Evolutionary conservation across 495 filamentous ascomycete genomes (phyloP).

Genomic region (Penicillium samsonianum): DNA sequence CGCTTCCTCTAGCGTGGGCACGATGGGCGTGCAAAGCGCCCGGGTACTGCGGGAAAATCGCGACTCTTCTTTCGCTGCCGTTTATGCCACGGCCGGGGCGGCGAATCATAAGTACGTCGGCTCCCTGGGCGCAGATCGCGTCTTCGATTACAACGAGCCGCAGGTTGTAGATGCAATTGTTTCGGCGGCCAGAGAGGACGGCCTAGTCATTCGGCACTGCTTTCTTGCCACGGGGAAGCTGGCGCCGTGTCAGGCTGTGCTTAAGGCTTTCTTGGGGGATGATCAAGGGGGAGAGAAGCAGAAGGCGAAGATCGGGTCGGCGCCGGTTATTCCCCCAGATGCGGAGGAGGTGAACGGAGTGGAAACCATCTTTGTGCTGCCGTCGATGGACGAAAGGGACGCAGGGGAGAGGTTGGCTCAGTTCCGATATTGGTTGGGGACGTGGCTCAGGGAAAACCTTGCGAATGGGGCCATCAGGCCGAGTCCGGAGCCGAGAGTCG

Average conservation of each 20-base stretch:
- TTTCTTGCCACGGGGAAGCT: slow-evolving; percentile 45
- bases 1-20: slow-evolving; percentile 49
- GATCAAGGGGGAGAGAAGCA: slow-evolving; percentile 5
- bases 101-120: slow-evolving; percentile 46
- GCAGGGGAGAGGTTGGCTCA: slow-evolving; percentile 38
- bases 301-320: slow-evolving; percentile 43
- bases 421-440: slow-evolving; percentile 44
- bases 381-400: slow-evolving; percentile 32
- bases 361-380: slow-evolving; percentile 43
- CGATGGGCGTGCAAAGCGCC: slow-evolving; percentile 46
- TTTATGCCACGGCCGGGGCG: slow-evolving; percentile 51
- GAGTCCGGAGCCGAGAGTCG: slow-evolving; percentile 44
- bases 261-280: slow-evolving; percentile 36
- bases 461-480: slow-evolving; percentile 43
- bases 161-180: slow-evolving; percentile 47
- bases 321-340: slow-evolving; percentile 32
- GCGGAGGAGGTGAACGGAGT: slow-evolving; percentile 36
- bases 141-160: slow-evolving; percentile 13
- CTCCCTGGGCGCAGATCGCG: slow-evolving; percentile 45
- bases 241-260: slow-evolving; percentile 35
- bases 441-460: slow-evolving; percentile 45
- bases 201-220: slow-evolving; percentile 39
- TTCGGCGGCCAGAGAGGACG: slow-evolving; percentile 41
- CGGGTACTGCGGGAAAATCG: slow-evolving; percentile 33
- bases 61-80: slow-evolving; percentile 34